Evolutionary conservation across 495 filamentous ascomycete genomes (phyloP), one percentile per base, ranked within the genome.

Genomic region (Penicillium cinerascens): DNA sequence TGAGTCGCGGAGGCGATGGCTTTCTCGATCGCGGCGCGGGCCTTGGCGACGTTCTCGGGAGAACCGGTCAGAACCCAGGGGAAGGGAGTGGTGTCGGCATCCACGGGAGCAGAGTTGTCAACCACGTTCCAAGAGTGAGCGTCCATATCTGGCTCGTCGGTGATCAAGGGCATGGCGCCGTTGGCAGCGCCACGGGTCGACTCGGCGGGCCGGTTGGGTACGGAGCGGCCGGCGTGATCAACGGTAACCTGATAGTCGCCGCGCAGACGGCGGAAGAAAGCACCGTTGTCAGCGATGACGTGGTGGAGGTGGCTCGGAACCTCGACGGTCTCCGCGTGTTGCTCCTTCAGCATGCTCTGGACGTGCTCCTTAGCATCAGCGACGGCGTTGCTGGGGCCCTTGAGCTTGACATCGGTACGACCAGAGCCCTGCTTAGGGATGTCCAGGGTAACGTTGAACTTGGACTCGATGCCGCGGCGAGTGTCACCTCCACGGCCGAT

Each of bases 401-500:
- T 82, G 47, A 99, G 81, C 73, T 92, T 96, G 59, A 99, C 82
- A 44, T 83, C 80, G 26, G 80, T 78, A 49, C 82, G 78, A 21
- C 76, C 78, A 41, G 79, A 82, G 16, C 90, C 91, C 44, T 87
- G 81, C 56, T 88, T 87, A 10, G 93, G 93, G 47, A 99, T 87
- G 58, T 96, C 90, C 54, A 99, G 82, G 15, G 84, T 84, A 58
- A 99, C 84, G 51, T 84, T 85, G 78, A 97, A 96, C 65, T 89
- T 82, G 20, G 87, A 82, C 73, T 97, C 93, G n/a, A 99, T 82
- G 39, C 82, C 78, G 44, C 88, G 86, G 54, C 91, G 84, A 33
- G 84, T 85, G 46, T 93, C 89, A 47, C 93, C 93, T 52, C 91
- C 91, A 36, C 90, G 88, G 41, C 93, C 93, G 59, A 99, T 97